Evolutionary conservation across 2,329 filamentous ascomycete genomes (phyloP), one percentile per base, ranked within the genome.

Genomic region (Nemania serpens): DNA sequence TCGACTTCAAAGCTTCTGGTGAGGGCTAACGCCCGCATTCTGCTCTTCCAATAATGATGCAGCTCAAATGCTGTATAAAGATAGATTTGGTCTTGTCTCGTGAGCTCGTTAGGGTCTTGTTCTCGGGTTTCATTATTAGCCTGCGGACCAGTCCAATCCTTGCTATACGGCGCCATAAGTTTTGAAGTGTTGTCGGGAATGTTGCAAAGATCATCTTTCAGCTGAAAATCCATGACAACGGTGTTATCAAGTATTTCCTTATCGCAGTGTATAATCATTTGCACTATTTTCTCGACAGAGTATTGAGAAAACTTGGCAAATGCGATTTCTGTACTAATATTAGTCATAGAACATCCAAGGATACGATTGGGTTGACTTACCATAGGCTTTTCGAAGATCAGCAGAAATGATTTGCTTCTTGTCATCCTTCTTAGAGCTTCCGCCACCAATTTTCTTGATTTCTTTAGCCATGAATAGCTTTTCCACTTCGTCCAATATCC

Each of bases 401-500:
- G 88, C 89, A 49, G 91, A 93, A 72, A 99, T 97, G 75, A 99
- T 88, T 76, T 97, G 93, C 80, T 97, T 98, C 86, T 98, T 98
- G 74, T 97, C 94, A 72, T 91, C 89, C 78, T 93, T 93, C 77
- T 92, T 91, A 69, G 87, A 85, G 57, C 78, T 74, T 65, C 85
- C 84, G 69, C 86, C 84, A 65, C 92, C 91, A 71, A 98, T 81
- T 66, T 89, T 85, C 79, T 96, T 97, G 78, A 93, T 94, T 76
- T 99, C 95, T 78, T 97, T 98, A 55, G 95, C 94, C 85, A 96
- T 87, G 79, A 99, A 99, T 42, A 98, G 82, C 76, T 96, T 96
- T 78, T 99, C 95, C 56, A 99, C 94, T 77, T 98, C 95, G 68
- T 98, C 95, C 67, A 98, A 82, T 64, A 99, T 96, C 80, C 95